A percentile compares a stretch with the other conserved stretches of the same genome.
phyloP scores from a whole-genome alignment of 2,329 filamentous ascomycete genomes.

The Phyllachora maydis region DNA sequence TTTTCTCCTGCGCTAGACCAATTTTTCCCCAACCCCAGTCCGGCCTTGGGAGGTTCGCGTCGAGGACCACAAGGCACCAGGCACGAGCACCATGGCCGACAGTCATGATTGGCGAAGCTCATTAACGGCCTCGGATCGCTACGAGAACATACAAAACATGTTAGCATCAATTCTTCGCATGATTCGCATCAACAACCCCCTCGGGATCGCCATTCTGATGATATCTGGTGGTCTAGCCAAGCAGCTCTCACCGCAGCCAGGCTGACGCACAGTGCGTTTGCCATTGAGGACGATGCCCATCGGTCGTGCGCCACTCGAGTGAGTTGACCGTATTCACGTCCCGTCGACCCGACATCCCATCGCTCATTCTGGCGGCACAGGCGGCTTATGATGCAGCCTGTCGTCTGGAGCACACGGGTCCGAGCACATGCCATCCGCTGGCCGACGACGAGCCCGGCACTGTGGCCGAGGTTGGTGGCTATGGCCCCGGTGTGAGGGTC shows the following conservation, averaged over 20 bases:
- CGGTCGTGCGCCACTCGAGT: slow-evolving; percentile 35
- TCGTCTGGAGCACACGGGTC: too few species aligned
- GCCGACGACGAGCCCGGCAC: too few species aligned
- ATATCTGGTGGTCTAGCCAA: slow-evolving; percentile 5
- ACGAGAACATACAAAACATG: slow-evolving; percentile 42
- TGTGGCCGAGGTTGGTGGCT: not conserved
- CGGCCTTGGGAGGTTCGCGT: too few species aligned
- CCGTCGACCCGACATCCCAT: too few species aligned
- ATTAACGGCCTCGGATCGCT: slow-evolving; percentile 37
- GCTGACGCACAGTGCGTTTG: slow-evolving; percentile 28
- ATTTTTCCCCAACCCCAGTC: too few species aligned
- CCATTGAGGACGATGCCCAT: slow-evolving; percentile 44
- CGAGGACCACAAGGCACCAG: too few species aligned
- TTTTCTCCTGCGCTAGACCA: too few species aligned
- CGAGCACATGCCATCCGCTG: too few species aligned
- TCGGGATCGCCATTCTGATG: too few species aligned
- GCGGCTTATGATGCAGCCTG: slow-evolving; percentile 34
- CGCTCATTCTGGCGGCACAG: too few species aligned
- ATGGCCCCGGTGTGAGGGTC: slow-evolving; percentile 20
- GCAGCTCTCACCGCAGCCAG: slow-evolving; percentile 4
- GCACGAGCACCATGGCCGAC: too few species aligned
- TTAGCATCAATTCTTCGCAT: slow-evolving; percentile 15
- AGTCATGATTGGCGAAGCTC: slow-evolving; percentile 28
- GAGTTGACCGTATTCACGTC: slow-evolving; percentile 8
- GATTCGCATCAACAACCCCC: too few species aligned